These are phyloP conservation scores for Neostapfia colusana DNA, from an alignment of 176 grass and related monocot genomes.

Conservation along the genomic window DNA sequence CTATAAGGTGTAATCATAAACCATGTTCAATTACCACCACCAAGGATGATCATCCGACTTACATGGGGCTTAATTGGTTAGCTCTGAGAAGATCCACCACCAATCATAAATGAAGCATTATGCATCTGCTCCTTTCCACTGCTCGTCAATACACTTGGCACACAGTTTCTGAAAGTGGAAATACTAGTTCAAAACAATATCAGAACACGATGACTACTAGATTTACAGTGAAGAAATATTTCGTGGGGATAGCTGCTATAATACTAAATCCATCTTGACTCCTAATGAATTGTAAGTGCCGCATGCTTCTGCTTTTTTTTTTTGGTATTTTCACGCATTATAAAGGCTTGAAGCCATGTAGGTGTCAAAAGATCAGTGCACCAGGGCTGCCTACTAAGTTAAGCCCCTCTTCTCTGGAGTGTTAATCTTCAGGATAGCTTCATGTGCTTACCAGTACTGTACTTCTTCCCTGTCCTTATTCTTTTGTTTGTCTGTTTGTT, in stretches of 20 bases:
- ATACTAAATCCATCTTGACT: constrained; percentile 11
- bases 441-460: neutral
- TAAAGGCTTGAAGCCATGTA: constrained; percentile 46
- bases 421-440: constrained; percentile 25
- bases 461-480: constrained; percentile 1
- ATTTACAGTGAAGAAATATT: constrained; percentile 39
- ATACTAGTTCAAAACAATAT: neutral
- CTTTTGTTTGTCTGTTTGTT: neutral
- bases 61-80: neutral
- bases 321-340: constrained; percentile 29
- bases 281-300: constrained; percentile 37
- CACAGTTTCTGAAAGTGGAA: constrained; percentile 31
- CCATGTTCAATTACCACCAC: constrained; percentile 16
- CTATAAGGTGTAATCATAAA: constrained; percentile 45
- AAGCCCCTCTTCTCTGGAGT: constrained; percentile 27
- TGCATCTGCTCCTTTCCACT: neutral
- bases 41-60: constrained; percentile 20
- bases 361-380: constrained; percentile 48
- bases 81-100: constrained; percentile 24
- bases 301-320: constrained; percentile 39
- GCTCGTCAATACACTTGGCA: constrained; percentile 8
- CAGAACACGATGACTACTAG: neutral
- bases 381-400: constrained; percentile 52
- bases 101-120: constrained; percentile 45
- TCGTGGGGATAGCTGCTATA: constrained; percentile 33